Base-by-base conservation (phyloP, 495 filamentous ascomycete species). In the Darksidea phi region DNA sequence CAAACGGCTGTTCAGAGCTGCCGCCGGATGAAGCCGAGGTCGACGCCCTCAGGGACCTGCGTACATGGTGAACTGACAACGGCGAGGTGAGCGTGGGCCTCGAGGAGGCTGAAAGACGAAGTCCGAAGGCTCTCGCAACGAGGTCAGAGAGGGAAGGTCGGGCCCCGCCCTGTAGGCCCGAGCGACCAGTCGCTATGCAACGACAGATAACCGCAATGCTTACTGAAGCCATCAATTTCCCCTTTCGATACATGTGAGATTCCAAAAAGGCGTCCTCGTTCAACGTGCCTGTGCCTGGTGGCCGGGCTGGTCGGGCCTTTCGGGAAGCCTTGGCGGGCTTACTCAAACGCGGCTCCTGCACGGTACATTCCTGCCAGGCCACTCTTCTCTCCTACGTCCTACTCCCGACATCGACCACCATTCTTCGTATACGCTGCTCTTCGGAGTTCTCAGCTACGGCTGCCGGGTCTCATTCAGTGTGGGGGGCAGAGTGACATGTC, bases 331-430 rank as follows among this genome's bases (percentile, higher is more conserved):
- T 43, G 41, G 41, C 41, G 41, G 41, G 41, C 41, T 43, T 4
- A 43, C 41, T 32, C 41, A 43, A 43, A 43, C 41, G 41, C 13
- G 13, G 41, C 41, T 15, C 41, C 41, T 43, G 41, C 41, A 43
- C 18, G 4, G 3, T 20, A 6, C 41, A 15, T 15, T 20, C 41
- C 41, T 43, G 41, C 41, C 41, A 43, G 15, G 41, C 13, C 15
- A 15, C 18, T 15, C 41, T 20, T 13, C 15, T 20, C 41, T 43
- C 18, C 13, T 20, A 43, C 41, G 6, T 43, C 41, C 6, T 13
- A 15, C 18, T 38, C 18, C 3, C 41, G 18, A n/a, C 15, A 6
- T 13, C 13, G 13, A 43, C 18, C 18, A 43, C 15, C 41, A 43
- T n/a, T 4, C 41, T n/a, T 13, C 15, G 5, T 13, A 4, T n/a